Percentiles rank a stretch among this genome's conserved stretches.
Conservation (phyloP, 2,329 filamentous ascomycete species). For the Chrysoporthe puriensis region DNA sequence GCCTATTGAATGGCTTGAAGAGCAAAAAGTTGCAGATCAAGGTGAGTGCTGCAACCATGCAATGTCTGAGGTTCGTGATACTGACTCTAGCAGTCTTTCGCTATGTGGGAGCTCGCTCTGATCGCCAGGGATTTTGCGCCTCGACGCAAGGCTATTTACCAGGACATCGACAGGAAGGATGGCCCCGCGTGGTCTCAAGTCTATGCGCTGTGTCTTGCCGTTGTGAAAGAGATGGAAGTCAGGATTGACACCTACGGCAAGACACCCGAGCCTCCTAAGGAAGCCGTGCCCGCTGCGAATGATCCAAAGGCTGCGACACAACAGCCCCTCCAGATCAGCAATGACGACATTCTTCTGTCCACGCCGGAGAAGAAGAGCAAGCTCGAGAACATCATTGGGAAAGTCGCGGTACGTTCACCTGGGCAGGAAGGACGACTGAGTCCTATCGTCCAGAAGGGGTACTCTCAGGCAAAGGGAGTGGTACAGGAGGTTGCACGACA, state of each 20-base stretch:
- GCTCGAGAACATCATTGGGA: constrained; percentile 50
- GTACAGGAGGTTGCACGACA: constrained; percentile 60
- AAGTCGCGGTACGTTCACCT: constrained; percentile 48
- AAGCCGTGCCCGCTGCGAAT: constrained; percentile 45
- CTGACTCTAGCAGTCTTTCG: constrained; percentile 65
- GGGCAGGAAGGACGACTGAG: constrained; percentile 54
- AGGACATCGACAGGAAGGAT: constrained; percentile 81
- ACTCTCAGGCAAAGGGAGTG: constrained; percentile 51
- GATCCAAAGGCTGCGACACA: constrained; percentile 31
- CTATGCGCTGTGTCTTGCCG: constrained; percentile 67
- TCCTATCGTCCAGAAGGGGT: constrained; percentile 55
- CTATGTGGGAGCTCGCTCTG: constrained; percentile 86
- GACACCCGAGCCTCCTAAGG: constrained; percentile 41
- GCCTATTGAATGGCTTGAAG: constrained; percentile 80
- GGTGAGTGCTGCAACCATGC: constrained; percentile 46
- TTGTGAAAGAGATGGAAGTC: constrained; percentile 67
- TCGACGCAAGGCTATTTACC: constrained; percentile 81
- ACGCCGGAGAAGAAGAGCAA: constrained; percentile 44
- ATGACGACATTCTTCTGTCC: constrained; percentile 49
- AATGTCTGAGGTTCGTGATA: too few species aligned
- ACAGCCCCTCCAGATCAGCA: not conserved
- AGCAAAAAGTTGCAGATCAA: constrained; percentile 79
- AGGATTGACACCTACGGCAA: constrained; percentile 68
- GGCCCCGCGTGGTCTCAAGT: constrained; percentile 84
- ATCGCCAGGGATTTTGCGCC: constrained; percentile 76